A percentile compares a stretch with the other conserved stretches of the same genome.
Conservation (phyloP, 2,329 filamentous ascomycete genomes). For the Fusarium sp. region DNA sequence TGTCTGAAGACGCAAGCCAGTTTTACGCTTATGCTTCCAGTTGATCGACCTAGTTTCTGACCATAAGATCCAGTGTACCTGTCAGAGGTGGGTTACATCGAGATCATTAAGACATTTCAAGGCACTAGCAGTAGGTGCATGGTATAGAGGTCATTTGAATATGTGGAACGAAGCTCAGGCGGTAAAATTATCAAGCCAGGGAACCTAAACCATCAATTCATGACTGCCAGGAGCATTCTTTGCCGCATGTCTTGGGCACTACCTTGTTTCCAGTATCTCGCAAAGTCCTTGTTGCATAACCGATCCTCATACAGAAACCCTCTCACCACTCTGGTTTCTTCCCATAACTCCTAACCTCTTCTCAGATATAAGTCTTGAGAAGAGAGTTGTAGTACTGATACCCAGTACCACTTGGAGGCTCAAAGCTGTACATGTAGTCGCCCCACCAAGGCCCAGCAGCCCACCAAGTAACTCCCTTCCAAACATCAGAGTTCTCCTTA, state of each 20-base stretch:
- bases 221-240: neutral
- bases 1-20: no score
- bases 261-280: rapidly evolving
- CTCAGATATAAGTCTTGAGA: constrained; percentile 40
- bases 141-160: neutral
- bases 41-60: rapidly evolving
- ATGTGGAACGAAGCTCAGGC: no score
- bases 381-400: constrained; percentile 54
- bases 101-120: no score
- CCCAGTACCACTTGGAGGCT: constrained; percentile 60
- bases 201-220: neutral
- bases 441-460: constrained; percentile 71
- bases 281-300: neutral
- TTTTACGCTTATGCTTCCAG: neutral
- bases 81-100: neutral
- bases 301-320: neutral
- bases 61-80: neutral
- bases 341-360: constrained; percentile 45
- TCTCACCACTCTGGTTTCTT: rapidly evolving
- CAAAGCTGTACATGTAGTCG: constrained; percentile 63
- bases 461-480: constrained; percentile 71
- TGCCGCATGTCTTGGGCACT: no score
- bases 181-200: rapidly evolving
- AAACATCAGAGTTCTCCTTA: constrained; percentile 68
- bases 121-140: rapidly evolving